Base-by-base conservation (phyloP, 2,329 filamentous ascomycete species). In the Pseudogymnoascus sp. region DNA sequence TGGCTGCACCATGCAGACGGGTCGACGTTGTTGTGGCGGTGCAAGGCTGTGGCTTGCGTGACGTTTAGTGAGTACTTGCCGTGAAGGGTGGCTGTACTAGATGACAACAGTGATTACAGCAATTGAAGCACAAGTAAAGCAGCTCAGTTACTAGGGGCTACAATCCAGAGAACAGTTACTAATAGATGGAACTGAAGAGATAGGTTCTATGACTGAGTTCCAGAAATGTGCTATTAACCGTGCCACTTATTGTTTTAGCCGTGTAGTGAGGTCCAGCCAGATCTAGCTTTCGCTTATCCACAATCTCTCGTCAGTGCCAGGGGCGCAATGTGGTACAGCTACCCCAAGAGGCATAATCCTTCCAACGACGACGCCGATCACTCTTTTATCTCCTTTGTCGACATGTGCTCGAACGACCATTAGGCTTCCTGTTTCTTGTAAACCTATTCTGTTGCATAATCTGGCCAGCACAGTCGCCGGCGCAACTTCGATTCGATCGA, bases 251-350 rank as follows among this genome's bases (percentile, higher is more conserved):
- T n/a, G n/a, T n/a, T n/a, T n/a, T n/a, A n/a, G n/a, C n/a, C n/a
- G n/a, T n/a, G n/a, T n/a, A n/a, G 50, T 33, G 29, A 56, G 50
- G 50, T 56, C 50, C 50, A 56, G 50, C 50, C 50, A 56, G 50
- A 56, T 56, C 11, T 56, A 56, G 50, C 50, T 21, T 56, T 56
- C 50, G 50, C 50, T 56, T 56, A 56, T 56, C 50, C 50, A 56
- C 50, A 56, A 56, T 56, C 50, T 56, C 50, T 53, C 29, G n/a
- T 33, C n/a, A 56, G 47, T n/a, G 47, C 47, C 47, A 56, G 50
- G 29, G 50, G 29, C 50, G 50, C 29, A 56, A 33, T 33, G 50
- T 56, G 50, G 29, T 56, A 16, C 24, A 33, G 50, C 50, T 21
- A 56, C 16, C n/a, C 29, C 50, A n/a, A 33, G 29, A 16, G 16